phyloP scores from a whole-genome alignment of 371 early-diverging fungal species.

The Apophysomyces elegans region DNA sequence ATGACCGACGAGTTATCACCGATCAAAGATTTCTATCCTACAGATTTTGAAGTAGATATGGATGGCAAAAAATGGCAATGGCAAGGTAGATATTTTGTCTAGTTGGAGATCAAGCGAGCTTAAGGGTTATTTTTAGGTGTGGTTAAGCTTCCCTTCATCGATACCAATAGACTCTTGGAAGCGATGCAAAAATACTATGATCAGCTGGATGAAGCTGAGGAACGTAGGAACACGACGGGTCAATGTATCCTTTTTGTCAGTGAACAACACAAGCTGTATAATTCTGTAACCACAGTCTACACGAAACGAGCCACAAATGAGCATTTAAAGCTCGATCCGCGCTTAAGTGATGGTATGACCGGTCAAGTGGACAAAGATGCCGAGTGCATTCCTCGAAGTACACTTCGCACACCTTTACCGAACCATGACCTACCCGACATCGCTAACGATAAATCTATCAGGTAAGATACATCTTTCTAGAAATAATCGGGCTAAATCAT shows the following conservation, averaged over 20 bases:
- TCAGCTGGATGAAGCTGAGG: conserved; percentile 79
- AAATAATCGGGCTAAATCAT: background rate
- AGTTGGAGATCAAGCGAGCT: background rate
- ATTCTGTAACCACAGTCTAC: conserved; percentile 67
- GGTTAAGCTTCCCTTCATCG: conserved; percentile 93
- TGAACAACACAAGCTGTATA: conserved; percentile 69
- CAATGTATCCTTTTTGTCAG: conserved; percentile 73
- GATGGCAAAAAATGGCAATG: conserved; percentile 98
- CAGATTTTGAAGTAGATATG: conserved; percentile 90
- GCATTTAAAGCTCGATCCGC: conserved; percentile 59
- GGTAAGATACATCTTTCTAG: conserved; percentile 22
- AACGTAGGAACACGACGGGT: conserved; percentile 77
- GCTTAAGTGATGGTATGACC: conserved; percentile 59
- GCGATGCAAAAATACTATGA: conserved; percentile 78
- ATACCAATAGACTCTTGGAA: conserved; percentile 76
- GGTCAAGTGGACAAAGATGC: conserved; percentile 72
- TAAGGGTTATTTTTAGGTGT: conserved; percentile 58
- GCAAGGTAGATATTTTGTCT: conserved; percentile 72
- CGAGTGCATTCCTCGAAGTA: conserved; percentile 73
- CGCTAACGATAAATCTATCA: conserved; percentile 59
- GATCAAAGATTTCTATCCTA: conserved; percentile 95
- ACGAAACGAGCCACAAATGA: conserved; percentile 56
- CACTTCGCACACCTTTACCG: conserved; percentile 69
- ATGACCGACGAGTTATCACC: conserved; percentile 88
- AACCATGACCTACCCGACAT: conserved; percentile 64